Percentiles rank a stretch among this genome's conserved stretches.
Conservation (phyloP, 2,329 filamentous ascomycete genomes). For the Hysterium pulicare region DNA sequence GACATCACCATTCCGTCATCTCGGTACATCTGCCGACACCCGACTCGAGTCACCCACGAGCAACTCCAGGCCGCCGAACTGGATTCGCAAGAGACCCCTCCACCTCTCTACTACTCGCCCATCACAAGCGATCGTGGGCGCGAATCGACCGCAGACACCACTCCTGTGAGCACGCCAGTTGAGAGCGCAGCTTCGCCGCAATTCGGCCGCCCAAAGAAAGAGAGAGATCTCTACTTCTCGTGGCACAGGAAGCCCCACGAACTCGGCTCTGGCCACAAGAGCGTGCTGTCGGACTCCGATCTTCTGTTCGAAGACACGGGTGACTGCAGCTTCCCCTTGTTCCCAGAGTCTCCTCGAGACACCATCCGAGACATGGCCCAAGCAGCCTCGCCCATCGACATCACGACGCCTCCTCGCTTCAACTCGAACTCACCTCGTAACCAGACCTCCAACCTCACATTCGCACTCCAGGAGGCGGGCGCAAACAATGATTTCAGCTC, state of each 20-base stretch:
- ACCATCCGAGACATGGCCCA: conserved; percentile 48
- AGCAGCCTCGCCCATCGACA: conserved; percentile 57
- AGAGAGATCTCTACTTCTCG: conserved; percentile 40
- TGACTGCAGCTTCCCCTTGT: conserved; percentile 40
- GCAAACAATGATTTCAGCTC: conserved; percentile 23
- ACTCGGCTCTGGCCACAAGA: conserved; percentile 21
- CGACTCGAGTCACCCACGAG: background rate
- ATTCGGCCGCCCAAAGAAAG: conserved; percentile 41
- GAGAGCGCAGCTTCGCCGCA: conserved; percentile 39
- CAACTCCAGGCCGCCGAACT: conserved; percentile 43
- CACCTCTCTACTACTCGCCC: conserved; percentile 52
- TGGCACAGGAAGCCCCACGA: conserved; percentile 45
- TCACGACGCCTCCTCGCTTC: conserved; percentile 52
- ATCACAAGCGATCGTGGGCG: conserved; percentile 45
- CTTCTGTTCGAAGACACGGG: conserved; percentile 40
- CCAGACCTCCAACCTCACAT: conserved; percentile 62
- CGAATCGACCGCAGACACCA: conserved; percentile 51
- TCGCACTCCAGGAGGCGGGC: conserved; percentile 53
- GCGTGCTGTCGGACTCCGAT: conserved; percentile 30
- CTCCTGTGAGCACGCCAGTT: conserved; percentile 44
- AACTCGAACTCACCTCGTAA: conserved; percentile 58
- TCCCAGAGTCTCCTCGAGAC: conserved; percentile 31
- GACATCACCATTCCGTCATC: background rate
- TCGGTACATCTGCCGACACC: background rate
- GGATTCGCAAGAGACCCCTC: conserved; percentile 52